These are phyloP conservation scores for Rhynchospora breviuscula DNA, from an alignment of 176 grass and related monocot genomes.

Conservation along the genomic window DNA sequence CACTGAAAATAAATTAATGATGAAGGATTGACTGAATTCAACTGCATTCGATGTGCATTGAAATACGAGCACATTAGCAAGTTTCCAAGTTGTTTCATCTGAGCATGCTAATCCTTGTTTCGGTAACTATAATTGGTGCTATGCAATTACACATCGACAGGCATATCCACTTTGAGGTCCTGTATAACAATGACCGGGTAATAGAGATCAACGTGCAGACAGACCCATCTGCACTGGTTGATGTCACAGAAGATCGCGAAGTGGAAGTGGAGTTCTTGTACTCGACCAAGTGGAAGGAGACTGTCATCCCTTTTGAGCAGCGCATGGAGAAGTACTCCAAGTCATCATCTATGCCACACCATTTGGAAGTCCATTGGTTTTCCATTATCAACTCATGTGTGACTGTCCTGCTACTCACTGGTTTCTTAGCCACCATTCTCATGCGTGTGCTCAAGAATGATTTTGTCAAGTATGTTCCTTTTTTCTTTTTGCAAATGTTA, in stretches of 20 bases:
- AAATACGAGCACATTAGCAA: background rate
- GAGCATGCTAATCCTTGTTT: background rate
- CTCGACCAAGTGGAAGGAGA: conserved; percentile 94
- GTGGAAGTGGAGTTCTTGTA: conserved; percentile 65
- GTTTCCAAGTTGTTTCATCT: background rate
- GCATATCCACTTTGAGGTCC: conserved; percentile 83
- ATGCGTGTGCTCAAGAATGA: conserved; percentile 98
- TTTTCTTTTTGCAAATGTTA: background rate
- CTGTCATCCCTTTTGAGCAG: conserved; percentile 54
- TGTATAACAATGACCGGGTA: conserved; percentile 72
- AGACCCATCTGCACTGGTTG: conserved; percentile 53
- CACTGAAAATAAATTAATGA: background rate
- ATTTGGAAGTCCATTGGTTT: conserved; percentile 97
- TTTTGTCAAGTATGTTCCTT: conserved; percentile 74
- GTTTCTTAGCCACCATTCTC: conserved; percentile 91
- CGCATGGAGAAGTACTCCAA: conserved; percentile 98
- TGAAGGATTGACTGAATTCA: background rate
- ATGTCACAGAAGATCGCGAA: conserved; percentile 75
- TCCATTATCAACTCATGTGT: conserved; percentile 98
- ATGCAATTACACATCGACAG: conserved; percentile 6
- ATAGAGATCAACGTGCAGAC: conserved; percentile 84
- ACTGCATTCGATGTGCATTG: background rate
- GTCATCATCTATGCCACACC: conserved; percentile 66
- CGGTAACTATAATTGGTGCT: background rate
- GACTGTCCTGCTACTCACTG: conserved; percentile 78